A percentile compares a stretch with the other conserved stretches of the same genome.
phyloP scores from a whole-genome alignment of 495 filamentous ascomycete genomes.

The Evansstolkia leycettana region DNA sequence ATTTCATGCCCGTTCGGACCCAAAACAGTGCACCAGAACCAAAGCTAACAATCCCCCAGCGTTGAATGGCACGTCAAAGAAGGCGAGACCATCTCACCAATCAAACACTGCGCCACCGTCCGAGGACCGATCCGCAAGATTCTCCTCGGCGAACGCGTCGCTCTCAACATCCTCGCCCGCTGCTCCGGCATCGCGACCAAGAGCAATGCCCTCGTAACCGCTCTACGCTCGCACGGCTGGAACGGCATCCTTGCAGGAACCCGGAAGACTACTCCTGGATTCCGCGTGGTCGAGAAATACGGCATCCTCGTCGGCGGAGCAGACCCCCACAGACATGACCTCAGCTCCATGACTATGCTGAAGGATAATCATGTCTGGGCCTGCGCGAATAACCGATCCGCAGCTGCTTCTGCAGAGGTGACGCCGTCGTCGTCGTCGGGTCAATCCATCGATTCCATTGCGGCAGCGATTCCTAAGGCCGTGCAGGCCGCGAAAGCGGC shows the following conservation, averaged over 20 bases:
- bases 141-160: constrained; percentile 84
- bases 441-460: constrained; percentile 14
- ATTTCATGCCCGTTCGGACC: no score
- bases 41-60: constrained; percentile 16
- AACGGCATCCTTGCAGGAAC: constrained; percentile 82
- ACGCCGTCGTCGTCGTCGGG: constrained; percentile 1
- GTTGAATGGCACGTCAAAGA: constrained; percentile 81
- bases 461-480: constrained; percentile 67
- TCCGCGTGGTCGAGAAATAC: constrained; percentile 94
- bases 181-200: constrained; percentile 87
- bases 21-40: no score
- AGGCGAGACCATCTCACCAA: constrained; percentile 50
- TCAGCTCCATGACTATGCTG: constrained; percentile 92
- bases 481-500: constrained; percentile 73
- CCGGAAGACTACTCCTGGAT: constrained; percentile 92
- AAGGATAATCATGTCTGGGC: constrained; percentile 98
- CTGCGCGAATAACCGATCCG: constrained; percentile 38
- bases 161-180: constrained; percentile 79
- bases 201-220: constrained; percentile 33
- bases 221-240: constrained; percentile 55
- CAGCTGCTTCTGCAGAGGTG: constrained; percentile 6
- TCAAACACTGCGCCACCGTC: constrained; percentile 63
- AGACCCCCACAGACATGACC: constrained; percentile 82
- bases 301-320: constrained; percentile 88
- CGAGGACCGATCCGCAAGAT: constrained; percentile 74